A percentile compares a stretch with the other conserved stretches of the same genome.
Conservation (phyloP, 352 stramenopile species). For the Globisporangium yorkense region DNA sequence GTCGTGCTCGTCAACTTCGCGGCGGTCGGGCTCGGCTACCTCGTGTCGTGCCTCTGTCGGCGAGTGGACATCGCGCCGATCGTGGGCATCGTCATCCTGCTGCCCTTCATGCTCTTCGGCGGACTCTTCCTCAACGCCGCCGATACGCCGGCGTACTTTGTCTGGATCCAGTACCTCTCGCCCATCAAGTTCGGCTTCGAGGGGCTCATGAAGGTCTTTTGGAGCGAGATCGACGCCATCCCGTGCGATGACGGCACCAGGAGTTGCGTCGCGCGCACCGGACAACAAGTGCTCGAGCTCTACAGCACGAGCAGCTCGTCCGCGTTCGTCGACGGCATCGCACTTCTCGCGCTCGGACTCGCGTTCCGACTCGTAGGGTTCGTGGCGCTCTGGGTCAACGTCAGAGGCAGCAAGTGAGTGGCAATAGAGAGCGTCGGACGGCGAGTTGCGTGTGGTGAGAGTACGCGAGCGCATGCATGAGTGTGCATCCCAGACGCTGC, state of each 20-base stretch:
- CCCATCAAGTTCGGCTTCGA: constrained; percentile 32
- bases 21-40: constrained; percentile 21
- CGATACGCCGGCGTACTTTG: constrained; percentile 22
- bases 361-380: too few relatives aligned
- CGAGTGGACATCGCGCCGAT: constrained; percentile 23
- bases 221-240: constrained; percentile 21
- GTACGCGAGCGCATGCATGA: neutral
- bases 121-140: constrained; percentile 27
- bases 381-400: too few relatives aligned
- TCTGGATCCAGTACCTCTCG: constrained; percentile 26
- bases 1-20: constrained; percentile 17
- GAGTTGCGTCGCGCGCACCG: constrained; percentile 16
- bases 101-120: constrained; percentile 27
- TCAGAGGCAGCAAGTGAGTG: too few relatives aligned
- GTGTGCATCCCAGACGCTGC: neutral
- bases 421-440: too few relatives aligned
- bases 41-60: constrained; percentile 23
- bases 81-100: constrained; percentile 21
- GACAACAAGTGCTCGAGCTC: constrained; percentile 21
- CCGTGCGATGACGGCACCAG: constrained; percentile 9
- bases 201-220: constrained; percentile 30
- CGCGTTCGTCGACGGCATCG: too few relatives aligned
- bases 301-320: constrained; percentile 2
- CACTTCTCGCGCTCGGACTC: too few relatives aligned
- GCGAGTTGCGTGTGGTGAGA: too few relatives aligned